Evolutionary conservation across 2,329 filamentous ascomycete species (phyloP).

Genomic region (Fusarium sp.): DNA sequence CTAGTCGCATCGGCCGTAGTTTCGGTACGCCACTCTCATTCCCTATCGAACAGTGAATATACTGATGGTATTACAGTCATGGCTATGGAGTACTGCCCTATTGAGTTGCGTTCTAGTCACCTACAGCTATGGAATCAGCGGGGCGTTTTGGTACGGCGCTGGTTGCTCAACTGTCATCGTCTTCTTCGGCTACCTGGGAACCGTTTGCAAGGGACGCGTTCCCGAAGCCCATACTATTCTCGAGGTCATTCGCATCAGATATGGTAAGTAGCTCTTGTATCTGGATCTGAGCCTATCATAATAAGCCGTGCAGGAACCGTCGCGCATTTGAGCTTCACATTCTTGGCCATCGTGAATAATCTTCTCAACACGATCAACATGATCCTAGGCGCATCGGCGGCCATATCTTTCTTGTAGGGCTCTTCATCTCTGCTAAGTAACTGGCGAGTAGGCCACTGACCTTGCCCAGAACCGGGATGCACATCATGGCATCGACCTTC

Average conservation of each 20-base stretch:
- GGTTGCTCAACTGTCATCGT: not conserved
- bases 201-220: not conserved
- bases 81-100: not conserved
- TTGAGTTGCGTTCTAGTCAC: not conserved
- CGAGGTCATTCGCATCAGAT: not conserved
- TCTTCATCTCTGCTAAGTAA: too few species aligned
- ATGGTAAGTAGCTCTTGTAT: too few species aligned
- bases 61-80: not conserved
- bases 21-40: accelerated
- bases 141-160: not conserved
- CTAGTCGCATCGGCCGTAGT: not conserved
- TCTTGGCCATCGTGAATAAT: not conserved
- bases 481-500: not conserved
- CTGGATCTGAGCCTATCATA: too few species aligned
- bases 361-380: not conserved
- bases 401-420: not conserved
- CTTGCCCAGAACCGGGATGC: accelerated
- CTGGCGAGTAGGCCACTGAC: too few species aligned
- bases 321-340: not conserved
- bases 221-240: not conserved
- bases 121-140: not conserved
- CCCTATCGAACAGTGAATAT: accelerated
- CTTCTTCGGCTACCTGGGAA: not conserved
- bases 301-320: not conserved
- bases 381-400: not conserved